These are phyloP conservation scores for Aphanomyces cochlioides DNA, from an alignment of 352 stramenopile species.

Conservation along the genomic window DNA sequence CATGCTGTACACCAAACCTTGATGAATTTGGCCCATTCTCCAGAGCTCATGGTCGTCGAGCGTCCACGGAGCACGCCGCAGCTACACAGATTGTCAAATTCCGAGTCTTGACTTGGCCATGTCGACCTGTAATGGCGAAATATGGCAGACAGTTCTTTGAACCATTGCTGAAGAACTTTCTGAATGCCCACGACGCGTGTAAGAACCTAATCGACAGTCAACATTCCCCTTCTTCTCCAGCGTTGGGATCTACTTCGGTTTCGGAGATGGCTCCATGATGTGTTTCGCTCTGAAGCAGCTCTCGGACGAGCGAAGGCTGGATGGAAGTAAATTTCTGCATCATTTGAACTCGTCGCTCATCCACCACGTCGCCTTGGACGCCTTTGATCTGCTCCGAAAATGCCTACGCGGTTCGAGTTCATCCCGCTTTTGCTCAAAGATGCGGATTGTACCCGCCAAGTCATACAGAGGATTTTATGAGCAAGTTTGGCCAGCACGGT, in stretches of 20 bases:
- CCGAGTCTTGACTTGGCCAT: not conserved
- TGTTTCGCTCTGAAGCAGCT: slow-evolving; percentile 50
- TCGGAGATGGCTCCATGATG: not conserved
- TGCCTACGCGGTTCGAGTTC: slow-evolving; percentile 40
- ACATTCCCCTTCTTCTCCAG: no score
- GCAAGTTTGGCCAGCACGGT: slow-evolving; percentile 60
- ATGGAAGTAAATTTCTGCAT: slow-evolving; percentile 60
- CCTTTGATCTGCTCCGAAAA: slow-evolving; percentile 33
- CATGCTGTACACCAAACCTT: slow-evolving; percentile 33
- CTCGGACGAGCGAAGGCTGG: slow-evolving; percentile 45
- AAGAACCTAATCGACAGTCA: slow-evolving; percentile 39
- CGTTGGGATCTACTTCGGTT: slow-evolving; percentile 53
- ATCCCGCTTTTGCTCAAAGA: slow-evolving; percentile 40
- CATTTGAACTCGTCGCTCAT: slow-evolving; percentile 60
- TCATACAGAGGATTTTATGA: slow-evolving; percentile 63
- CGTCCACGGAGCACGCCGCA: slow-evolving; percentile 57
- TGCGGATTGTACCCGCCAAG: slow-evolving; percentile 45
- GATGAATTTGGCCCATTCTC: slow-evolving; percentile 72
- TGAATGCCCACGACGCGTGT: slow-evolving; percentile 49
- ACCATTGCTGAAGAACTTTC: slow-evolving; percentile 51
- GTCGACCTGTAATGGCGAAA: slow-evolving; percentile 76
- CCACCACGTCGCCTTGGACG: slow-evolving; percentile 29
- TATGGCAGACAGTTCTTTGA: slow-evolving; percentile 75
- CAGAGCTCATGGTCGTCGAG: slow-evolving; percentile 65
- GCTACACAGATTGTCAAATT: slow-evolving; percentile 32